Evolutionary conservation across 2,329 filamentous ascomycete genomes (phyloP).

Genomic region (Cercospora sesami): DNA sequence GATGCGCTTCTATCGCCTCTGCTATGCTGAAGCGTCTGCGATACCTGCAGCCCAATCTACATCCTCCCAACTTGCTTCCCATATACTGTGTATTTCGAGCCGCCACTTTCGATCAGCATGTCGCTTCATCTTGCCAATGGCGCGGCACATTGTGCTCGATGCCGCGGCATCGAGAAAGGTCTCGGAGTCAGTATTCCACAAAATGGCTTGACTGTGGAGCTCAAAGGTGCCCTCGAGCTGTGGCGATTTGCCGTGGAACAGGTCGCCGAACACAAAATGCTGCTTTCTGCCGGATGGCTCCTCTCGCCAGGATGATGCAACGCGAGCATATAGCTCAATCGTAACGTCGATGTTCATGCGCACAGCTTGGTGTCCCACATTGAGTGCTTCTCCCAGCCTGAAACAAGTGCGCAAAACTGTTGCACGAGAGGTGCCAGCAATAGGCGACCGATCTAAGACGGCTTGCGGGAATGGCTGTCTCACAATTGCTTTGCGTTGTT

Average conservation of each 20-base stretch:
- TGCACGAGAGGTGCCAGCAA: constrained; percentile 54
- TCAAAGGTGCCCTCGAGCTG: constrained; percentile 52
- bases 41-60: constrained; percentile 54
- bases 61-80: constrained; percentile 56
- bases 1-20: background rate
- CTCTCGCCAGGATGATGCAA: constrained; percentile 60
- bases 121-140: constrained; percentile 51
- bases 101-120: constrained; percentile 45
- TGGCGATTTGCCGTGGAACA: constrained; percentile 61
- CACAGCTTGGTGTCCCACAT: constrained; percentile 48
- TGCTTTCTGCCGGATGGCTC: constrained; percentile 49
- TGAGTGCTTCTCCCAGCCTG: constrained; percentile 61
- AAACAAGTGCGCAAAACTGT: constrained; percentile 61
- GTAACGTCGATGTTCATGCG: constrained; percentile 52
- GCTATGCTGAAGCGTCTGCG: constrained; percentile 22
- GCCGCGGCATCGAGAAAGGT: constrained; percentile 43
- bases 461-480: constrained; percentile 54
- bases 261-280: constrained; percentile 63
- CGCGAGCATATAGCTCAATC: constrained; percentile 65
- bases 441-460: constrained; percentile 54
- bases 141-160: constrained; percentile 47
- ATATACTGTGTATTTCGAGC: constrained; percentile 52
- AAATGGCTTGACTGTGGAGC: constrained; percentile 47
- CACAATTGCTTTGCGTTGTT: constrained; percentile 46
- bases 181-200: constrained; percentile 49